Evolutionary conservation across 1,284 basidiomycete species (phyloP).

Genomic region (Retiboletus flavoniger): DNA sequence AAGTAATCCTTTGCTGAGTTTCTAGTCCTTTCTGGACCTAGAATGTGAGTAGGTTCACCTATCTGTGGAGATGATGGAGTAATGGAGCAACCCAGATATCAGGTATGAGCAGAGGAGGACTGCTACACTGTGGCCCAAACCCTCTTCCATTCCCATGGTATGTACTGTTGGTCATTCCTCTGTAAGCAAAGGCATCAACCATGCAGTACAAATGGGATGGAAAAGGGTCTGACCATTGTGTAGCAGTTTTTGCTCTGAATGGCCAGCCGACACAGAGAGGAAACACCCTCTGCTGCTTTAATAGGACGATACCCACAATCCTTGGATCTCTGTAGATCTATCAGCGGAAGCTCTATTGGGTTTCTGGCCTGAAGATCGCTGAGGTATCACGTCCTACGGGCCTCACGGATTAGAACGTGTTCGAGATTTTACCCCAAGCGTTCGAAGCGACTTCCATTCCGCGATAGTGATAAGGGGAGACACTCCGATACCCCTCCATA

Average conservation of each 20-base stretch:
- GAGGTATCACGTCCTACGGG: background rate
- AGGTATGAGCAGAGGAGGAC: slow-evolving; percentile 6
- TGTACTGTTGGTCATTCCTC: slow-evolving; percentile 24
- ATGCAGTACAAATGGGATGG: slow-evolving; percentile 29
- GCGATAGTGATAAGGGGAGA: background rate
- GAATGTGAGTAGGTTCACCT: slow-evolving; percentile 4
- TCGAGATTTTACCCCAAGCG: background rate
- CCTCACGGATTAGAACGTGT: background rate
- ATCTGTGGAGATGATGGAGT: background rate
- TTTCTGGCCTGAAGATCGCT: background rate
- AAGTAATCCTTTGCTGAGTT: background rate
- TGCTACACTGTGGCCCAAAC: slow-evolving; percentile 25
- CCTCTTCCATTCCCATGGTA: slow-evolving; percentile 36
- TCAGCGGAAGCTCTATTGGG: background rate
- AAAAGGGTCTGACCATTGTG: slow-evolving; percentile 31
- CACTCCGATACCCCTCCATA: slow-evolving; percentile 1
- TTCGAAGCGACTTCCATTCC: slow-evolving; percentile 6
- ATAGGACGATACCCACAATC: slow-evolving; percentile 2
- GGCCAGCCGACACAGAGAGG: slow-evolving; percentile 1
- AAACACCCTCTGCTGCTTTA: slow-evolving; percentile 3
- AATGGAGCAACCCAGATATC: slow-evolving; percentile 1
- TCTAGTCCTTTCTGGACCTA: background rate
- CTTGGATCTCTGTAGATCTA: slow-evolving; percentile 9
- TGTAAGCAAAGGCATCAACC: slow-evolving; percentile 23
- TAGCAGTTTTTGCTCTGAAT: slow-evolving; percentile 22